Base-by-base conservation (phyloP, 352 stramenopile species). In the Bremia lactucae region DNA sequence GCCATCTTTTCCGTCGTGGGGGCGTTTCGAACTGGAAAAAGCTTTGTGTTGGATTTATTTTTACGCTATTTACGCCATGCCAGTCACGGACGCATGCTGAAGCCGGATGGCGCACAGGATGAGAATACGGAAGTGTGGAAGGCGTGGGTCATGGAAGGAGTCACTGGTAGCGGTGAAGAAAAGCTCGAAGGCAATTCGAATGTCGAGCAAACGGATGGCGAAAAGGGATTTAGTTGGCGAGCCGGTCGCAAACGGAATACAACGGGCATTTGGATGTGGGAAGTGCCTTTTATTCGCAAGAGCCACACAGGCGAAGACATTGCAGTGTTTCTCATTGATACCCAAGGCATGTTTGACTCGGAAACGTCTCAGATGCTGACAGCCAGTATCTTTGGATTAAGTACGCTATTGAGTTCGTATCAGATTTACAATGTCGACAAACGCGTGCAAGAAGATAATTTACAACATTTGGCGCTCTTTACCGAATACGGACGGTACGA, bases 401-500 rank as follows among this genome's bases (percentile, higher is more conserved):
- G 78, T 45, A 99, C 95, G 25, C 57, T 99, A 28, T 63, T 99
- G 26, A 95, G 83, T 34, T 89, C 73, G 54, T 97, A 97, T 59
- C 94, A 98, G 66, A 98, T 99, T 61, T 99, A 99, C 69, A 99
- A 99, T 70, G 92, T 99, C 14, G 90, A 98, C 64, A 98, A 98
- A 65, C 70, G 94, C 38, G 97, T 99, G 38, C 94, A 98, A 53
- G 96, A 99, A 68, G 96, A 99, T 66, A 97, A 99, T 63, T 65
- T 99, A 50, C 96, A 99, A 79, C 95, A 99, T 58, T 65, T 99
- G 25, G 95, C 96, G 13, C 72, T 99, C n/a, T 99, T 99, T 67
- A 96, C 87, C 15, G 96, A 99, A 83, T 99, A 98, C 62, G 95
- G 94, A 33, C 68, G 92, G 59, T 94, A 79, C 37, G 83, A 34